These are phyloP conservation scores for Aspergillus cavernicola DNA, from an alignment of 495 filamentous ascomycete species.

Conservation along the genomic window DNA sequence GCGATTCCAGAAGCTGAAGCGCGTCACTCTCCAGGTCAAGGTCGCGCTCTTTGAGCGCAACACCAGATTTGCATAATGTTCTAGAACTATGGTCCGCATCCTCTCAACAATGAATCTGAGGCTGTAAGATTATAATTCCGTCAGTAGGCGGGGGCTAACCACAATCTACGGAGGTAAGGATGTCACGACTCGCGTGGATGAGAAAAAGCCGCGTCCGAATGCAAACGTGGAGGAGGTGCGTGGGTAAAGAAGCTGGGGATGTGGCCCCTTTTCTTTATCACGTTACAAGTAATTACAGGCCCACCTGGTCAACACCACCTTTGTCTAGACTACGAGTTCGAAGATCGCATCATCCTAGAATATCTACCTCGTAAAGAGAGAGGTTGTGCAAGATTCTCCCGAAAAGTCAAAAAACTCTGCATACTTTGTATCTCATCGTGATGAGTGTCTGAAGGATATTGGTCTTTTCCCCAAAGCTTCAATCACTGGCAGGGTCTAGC, in stretches of 20 bases:
- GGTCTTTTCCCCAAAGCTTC: too few relatives aligned
- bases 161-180: not conserved
- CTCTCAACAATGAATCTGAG: too few relatives aligned
- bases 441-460: too few relatives aligned
- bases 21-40: not conserved
- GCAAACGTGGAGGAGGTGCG: slow-evolving; percentile 18
- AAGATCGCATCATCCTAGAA: slow-evolving; percentile 3
- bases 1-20: not conserved
- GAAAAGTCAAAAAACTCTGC: not conserved
- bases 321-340: not conserved
- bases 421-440: too few relatives aligned
- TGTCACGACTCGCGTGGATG: not conserved
- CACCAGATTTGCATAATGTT: too few relatives aligned
- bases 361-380: not conserved
- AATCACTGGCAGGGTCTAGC: too few relatives aligned
- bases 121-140: not conserved
- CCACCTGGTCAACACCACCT: not conserved
- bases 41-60: too few relatives aligned
- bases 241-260: slow-evolving; percentile 3
- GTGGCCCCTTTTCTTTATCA: slow-evolving; percentile 1
- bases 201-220: slow-evolving; percentile 14
- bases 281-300: slow-evolving; percentile 1
- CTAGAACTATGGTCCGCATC: too few relatives aligned
- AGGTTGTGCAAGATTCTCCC: not conserved
- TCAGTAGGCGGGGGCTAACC: too few relatives aligned